These are phyloP conservation scores for Calonectria montana DNA, from an alignment of 2,329 filamentous ascomycete species.

Conservation along the genomic window DNA sequence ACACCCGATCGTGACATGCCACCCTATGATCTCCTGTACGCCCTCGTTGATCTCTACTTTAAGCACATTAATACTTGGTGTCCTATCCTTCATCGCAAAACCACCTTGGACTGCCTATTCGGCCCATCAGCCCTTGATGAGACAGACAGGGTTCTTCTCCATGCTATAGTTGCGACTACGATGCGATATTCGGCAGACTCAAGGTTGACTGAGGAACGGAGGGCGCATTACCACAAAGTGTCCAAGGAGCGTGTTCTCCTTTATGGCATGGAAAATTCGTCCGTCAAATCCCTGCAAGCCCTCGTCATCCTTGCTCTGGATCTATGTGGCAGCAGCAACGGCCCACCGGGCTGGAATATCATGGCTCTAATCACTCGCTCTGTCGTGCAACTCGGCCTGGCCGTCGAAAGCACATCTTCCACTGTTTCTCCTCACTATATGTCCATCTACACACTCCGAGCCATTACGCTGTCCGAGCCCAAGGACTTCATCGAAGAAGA, in stretches of 20 bases:
- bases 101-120: conserved; percentile 85
- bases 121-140: conserved; percentile 81
- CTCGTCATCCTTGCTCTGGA: conserved; percentile 89
- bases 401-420: conserved; percentile 84
- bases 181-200: conserved; percentile 84
- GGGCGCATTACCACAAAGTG: conserved; percentile 79
- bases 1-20: conserved; percentile 73
- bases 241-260: conserved; percentile 89
- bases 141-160: conserved; percentile 83
- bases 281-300: conserved; percentile 87
- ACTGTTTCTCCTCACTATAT: conserved; percentile 82
- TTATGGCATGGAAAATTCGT: conserved; percentile 90
- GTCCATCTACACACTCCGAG: conserved; percentile 89
- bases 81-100: conserved; percentile 87
- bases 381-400: conserved; percentile 87
- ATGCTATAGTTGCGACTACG: conserved; percentile 90
- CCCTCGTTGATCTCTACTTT: conserved; percentile 80
- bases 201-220: conserved; percentile 77
- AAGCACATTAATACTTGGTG: conserved; percentile 88
- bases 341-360: conserved; percentile 91
- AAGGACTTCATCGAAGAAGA: conserved; percentile 92
- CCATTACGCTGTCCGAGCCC: conserved; percentile 85
- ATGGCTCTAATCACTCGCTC: conserved; percentile 89
- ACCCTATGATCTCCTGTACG: conserved; percentile 79
- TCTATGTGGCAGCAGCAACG: conserved; percentile 87